Base-by-base conservation (phyloP, 2,329 filamentous ascomycete genomes). In the Keithomyces neogunnii region DNA sequence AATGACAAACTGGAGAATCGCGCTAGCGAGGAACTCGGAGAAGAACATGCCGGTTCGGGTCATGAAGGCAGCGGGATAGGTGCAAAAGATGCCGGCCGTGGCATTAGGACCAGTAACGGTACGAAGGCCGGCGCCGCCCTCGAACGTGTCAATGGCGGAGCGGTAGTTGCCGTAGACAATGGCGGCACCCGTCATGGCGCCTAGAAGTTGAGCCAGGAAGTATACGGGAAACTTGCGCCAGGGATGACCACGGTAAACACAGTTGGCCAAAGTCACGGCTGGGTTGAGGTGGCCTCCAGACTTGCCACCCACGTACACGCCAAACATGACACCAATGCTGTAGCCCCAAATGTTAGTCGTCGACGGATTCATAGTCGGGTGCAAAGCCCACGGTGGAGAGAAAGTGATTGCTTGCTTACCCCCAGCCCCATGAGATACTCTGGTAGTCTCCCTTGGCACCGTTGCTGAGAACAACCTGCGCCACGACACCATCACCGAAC, bases 161-260 rank as follows among this genome's bases (percentile, higher is more conserved):
- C 77, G 76, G 64, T 84, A 84, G 66, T 84, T 84, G 28, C 71
- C 80, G 60, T 84, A 84, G 11, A 84, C 73, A 31, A 84, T 72
- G 7, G 74, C 74, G 0, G 80, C 74, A 0, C 76, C 86, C 2
- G 73, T 68, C 69, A 88, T 86, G 40, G 79, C 85, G 3, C 86
- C 86, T 0, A 89, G 73, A 4, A 84, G 59, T 61, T 89, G 85
- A 0, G 84, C 80, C 2, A 83, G 51, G 38, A 79, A 70, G 65
- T 89, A 89, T n/a, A 84, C 66, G 1, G 84, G 85, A 55, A 88
- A 81, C 39, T 85, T 81, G 44, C 79, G 75, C 81, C 84, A 88
- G 5, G 85, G 83, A 31, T 86, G 76, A 50, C 80, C 77, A 50
- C 85, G 81, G 64, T 78, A 86, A 46, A 89, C 66, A 61, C 85